phyloP scores from a whole-genome alignment of 805 yeast species.

The Pichia membranifaciens region DNA sequence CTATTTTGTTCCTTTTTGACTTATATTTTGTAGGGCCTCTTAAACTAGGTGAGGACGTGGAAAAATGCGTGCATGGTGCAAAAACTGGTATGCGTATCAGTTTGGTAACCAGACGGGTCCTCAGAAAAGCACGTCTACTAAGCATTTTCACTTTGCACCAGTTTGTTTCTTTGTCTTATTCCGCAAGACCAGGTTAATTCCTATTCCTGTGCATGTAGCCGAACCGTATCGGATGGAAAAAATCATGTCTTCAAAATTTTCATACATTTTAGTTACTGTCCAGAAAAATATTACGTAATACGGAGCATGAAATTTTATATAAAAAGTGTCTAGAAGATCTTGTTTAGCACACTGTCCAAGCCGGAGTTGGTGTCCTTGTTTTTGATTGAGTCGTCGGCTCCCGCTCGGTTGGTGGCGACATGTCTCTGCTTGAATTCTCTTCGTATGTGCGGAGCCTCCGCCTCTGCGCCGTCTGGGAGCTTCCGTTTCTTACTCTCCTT shows the following conservation, averaged over 20 bases:
- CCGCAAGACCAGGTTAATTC: too few relatives aligned
- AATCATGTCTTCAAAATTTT: too few relatives aligned
- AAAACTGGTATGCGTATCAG: neutral
- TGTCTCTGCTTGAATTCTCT: conserved; percentile 68
- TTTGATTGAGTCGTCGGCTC: conserved; percentile 46
- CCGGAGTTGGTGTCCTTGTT: conserved; percentile 23
- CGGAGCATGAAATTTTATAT: too few relatives aligned
- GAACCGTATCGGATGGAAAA: too few relatives aligned
- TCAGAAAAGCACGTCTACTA: neutral
- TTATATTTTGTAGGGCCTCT: conserved; percentile 10
- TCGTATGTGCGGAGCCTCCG: conserved; percentile 34
- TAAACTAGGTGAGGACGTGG: conserved; percentile 2
- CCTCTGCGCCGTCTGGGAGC: conserved; percentile 12
- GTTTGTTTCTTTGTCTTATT: too few relatives aligned
- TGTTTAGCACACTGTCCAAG: conserved; percentile 45
- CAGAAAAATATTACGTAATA: too few relatives aligned
- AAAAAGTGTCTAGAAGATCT: conserved; percentile 40
- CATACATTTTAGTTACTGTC: too few relatives aligned
- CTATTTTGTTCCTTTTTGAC: conserved; percentile 7
- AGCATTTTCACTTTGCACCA: too few relatives aligned
- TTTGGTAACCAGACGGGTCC: neutral
- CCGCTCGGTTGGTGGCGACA: conserved; percentile 61
- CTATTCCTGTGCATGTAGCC: too few relatives aligned
- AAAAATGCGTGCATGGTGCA: neutral
- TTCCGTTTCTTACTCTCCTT: conserved; percentile 41